Conservation (phyloP, 768 basidiomycete species). For the Podaxis sp. region DNA sequence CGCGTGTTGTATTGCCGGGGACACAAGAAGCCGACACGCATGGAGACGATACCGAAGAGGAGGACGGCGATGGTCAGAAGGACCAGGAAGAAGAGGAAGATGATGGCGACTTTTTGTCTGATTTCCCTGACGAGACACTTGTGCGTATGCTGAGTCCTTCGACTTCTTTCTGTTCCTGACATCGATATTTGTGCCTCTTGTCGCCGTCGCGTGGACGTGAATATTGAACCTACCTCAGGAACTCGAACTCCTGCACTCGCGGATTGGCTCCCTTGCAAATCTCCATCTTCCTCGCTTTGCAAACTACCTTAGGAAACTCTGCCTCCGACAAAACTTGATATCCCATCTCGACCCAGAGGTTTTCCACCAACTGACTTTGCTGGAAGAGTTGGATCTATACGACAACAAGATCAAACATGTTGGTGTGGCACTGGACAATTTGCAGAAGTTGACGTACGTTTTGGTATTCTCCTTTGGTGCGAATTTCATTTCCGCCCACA, state of each 20-base stretch:
- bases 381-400: slow-evolving; percentile 94
- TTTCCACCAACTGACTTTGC: slow-evolving; percentile 59
- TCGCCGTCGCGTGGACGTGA: not conserved
- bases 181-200: not conserved
- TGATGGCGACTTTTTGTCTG: slow-evolving; percentile 69
- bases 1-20: slow-evolving; percentile 50
- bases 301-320: slow-evolving; percentile 65
- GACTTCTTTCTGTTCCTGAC: slow-evolving; percentile 14
- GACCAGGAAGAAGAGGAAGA: slow-evolving; percentile 41
- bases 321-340: slow-evolving; percentile 86
- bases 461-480: not conserved
- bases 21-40: slow-evolving; percentile 28
- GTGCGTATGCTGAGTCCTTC: slow-evolving; percentile 39
- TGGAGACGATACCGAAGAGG: slow-evolving; percentile 46
- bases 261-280: slow-evolving; percentile 64
- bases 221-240: slow-evolving; percentile 49
- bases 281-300: slow-evolving; percentile 79
- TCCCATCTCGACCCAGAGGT: slow-evolving; percentile 69
- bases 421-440: slow-evolving; percentile 61
- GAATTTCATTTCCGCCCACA: not conserved
- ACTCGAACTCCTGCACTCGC: slow-evolving; percentile 80
- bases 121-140: slow-evolving; percentile 83
- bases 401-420: slow-evolving; percentile 89
- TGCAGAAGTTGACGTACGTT: slow-evolving; percentile 58
- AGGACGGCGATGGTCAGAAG: slow-evolving; percentile 44